Conservation (phyloP, 129 eudicot genomes). For the Solidago caesia region DNA sequence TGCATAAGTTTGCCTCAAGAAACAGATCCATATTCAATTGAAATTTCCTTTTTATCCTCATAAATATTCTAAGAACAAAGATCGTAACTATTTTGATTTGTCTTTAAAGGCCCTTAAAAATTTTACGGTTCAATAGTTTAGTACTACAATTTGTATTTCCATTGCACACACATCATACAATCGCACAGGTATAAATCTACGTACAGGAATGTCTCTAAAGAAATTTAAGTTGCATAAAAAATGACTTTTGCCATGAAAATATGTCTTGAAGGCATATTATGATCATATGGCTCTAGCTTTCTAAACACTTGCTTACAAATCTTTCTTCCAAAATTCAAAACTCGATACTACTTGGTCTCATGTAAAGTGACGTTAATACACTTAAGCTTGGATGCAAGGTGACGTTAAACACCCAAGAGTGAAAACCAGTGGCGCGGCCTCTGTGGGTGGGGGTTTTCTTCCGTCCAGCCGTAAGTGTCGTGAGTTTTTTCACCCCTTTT, state of each 20-base stretch:
- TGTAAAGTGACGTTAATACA: neutral
- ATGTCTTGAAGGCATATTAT: neutral
- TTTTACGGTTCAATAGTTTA: constrained; percentile 16
- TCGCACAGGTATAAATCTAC: neutral
- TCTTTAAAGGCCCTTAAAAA: constrained; percentile 10
- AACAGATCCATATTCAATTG: neutral
- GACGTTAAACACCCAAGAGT: no score
- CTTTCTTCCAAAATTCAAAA: neutral
- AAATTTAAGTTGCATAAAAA: neutral
- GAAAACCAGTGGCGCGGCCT: no score
- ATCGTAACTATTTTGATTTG: constrained; percentile 16
- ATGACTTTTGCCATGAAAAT: neutral
- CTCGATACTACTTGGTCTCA: constrained; percentile 1
- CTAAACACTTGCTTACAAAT: neutral
- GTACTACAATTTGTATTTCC: neutral
- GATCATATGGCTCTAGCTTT: neutral
- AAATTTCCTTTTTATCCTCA: neutral
- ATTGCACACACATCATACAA: neutral
- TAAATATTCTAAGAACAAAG: neutral
- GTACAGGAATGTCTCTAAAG: neutral
- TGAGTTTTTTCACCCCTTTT: no score
- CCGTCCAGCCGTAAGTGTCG: no score
- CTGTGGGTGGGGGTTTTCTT: no score
- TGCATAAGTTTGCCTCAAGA: neutral
- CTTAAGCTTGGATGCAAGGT: neutral